Evolutionary conservation across 176 grass and related monocot genomes (phyloP), one percentile per base, ranked within the genome.

Genomic region (Musa beccarii): DNA sequence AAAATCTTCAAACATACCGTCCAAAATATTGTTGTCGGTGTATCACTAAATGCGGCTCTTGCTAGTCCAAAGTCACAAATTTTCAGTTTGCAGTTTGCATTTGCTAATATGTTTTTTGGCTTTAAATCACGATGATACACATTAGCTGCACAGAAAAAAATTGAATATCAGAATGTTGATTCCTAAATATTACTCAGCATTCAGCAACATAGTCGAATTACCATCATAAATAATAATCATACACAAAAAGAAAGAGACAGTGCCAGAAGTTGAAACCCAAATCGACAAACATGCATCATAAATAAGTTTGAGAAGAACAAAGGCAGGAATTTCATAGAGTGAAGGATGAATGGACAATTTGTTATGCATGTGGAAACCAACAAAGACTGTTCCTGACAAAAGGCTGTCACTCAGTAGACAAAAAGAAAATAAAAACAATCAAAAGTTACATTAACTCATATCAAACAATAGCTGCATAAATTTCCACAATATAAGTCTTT

Each of bases 61-160:
- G 94, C 94, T 79, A 98, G 68, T 72, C 94, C 94, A 87, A 98
- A 93, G 85, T 98, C 94, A 79, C 94, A 98, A 79, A 93, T 91
- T 84, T 98, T 98, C 52, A 97, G 90, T 81, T 97, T 97, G 84
- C 94, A 97, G 75, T 97, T 97, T 25, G 90, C 88, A 83, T 97
- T 97, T 80, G 94, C 94, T 80, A 97, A 81, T 85, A 97, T 97
- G 83, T 97, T 97, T 79, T 93, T 97, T 17, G 94, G 94, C 84
- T 97, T 97, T 65, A 97, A 82, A 82, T 97, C 94, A 20, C 94
- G 94, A 72, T 97, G 94, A 91, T 93, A 97, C 63, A 97, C 94
- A 80, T 89, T 97, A 85, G 94, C 94, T 97, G 90, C 78, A 91
- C 17, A 21, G 51, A 51, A 3, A 43, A 1, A 10, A 43, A 43